These are phyloP conservation scores for Leccinum olivaceopallidum DNA, from an alignment of 768 basidiomycete genomes.

Conservation along the genomic window DNA sequence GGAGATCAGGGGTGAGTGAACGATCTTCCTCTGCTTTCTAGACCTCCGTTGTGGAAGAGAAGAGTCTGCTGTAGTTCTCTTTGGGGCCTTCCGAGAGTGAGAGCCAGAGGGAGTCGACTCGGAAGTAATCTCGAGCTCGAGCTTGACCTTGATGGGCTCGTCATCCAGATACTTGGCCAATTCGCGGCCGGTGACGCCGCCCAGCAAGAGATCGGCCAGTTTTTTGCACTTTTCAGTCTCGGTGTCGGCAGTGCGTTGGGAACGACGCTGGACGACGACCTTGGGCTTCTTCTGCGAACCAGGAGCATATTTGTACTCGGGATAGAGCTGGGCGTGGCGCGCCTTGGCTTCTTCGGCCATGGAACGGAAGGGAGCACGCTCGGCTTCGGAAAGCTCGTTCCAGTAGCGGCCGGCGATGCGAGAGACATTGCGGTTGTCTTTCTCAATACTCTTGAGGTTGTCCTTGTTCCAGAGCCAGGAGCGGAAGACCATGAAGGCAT, in stretches of 20 bases:
- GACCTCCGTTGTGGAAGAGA: conserved; percentile 7
- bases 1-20: neutral
- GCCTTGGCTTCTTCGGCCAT: conserved; percentile 48
- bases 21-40: conserved; percentile 6
- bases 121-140: neutral
- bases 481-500: conserved; percentile 85
- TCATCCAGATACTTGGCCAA: conserved; percentile 25
- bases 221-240: conserved; percentile 42
- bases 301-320: conserved; percentile 67
- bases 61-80: conserved; percentile 9
- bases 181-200: conserved; percentile 35
- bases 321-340: conserved; percentile 51
- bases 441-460: conserved; percentile 52
- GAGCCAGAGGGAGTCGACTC: neutral
- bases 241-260: conserved; percentile 29
- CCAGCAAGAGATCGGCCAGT: conserved; percentile 37
- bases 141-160: neutral
- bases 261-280: conserved; percentile 34
- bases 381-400: conserved; percentile 51
- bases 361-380: conserved; percentile 47
- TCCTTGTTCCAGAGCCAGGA: conserved; percentile 61
- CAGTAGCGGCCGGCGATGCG: conserved; percentile 70
- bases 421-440: conserved; percentile 72
- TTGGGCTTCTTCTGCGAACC: conserved; percentile 31
- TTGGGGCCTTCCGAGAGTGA: conserved; percentile 3